These are phyloP conservation scores for Diplocarpon rosae DNA, from an alignment of 2,329 filamentous ascomycete species.

Conservation along the genomic window DNA sequence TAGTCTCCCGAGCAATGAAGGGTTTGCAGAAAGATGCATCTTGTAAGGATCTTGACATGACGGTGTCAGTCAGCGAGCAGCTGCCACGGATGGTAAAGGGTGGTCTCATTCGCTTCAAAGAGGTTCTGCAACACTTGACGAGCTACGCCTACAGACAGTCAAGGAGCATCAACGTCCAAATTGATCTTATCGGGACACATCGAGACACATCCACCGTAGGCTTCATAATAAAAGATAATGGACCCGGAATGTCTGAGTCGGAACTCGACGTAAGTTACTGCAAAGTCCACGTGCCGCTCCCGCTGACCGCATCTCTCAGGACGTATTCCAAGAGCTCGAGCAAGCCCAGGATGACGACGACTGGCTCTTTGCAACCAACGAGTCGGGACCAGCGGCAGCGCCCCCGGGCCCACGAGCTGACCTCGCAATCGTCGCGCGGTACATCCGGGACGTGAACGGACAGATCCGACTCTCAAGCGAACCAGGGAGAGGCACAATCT, in stretches of 20 bases:
- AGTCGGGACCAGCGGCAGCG: neutral
- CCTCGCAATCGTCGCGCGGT: constrained; percentile 17
- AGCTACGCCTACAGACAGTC: constrained; percentile 20
- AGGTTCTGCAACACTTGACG: constrained; percentile 17
- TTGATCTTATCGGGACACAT: constrained; percentile 9
- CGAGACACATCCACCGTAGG: constrained; percentile 11
- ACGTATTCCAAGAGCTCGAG: constrained; percentile 20
- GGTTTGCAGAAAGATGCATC: constrained; percentile 16
- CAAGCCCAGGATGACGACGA: constrained; percentile 16
- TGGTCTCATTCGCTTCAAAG: constrained; percentile 15
- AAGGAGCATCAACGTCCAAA: constrained; percentile 17
- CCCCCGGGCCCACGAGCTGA: constrained; percentile 7
- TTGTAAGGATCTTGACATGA: constrained; percentile 15
- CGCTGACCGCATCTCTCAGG: constrained; percentile 2
- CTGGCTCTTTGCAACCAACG: constrained; percentile 5
- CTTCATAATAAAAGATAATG: constrained; percentile 18
- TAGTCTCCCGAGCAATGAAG: constrained; percentile 11
- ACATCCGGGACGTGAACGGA: constrained; percentile 18
- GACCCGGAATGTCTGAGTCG: constrained; percentile 17
- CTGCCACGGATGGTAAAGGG: constrained; percentile 16
- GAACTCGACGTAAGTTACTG: constrained; percentile 15
- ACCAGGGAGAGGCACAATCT: constrained; percentile 20
- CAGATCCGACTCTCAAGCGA: constrained; percentile 19
- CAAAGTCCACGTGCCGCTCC: neutral
- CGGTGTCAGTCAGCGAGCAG: constrained; percentile 13